phyloP scores from a whole-genome alignment of 2,329 filamentous ascomycete genomes.

The Diaporthe citri region DNA sequence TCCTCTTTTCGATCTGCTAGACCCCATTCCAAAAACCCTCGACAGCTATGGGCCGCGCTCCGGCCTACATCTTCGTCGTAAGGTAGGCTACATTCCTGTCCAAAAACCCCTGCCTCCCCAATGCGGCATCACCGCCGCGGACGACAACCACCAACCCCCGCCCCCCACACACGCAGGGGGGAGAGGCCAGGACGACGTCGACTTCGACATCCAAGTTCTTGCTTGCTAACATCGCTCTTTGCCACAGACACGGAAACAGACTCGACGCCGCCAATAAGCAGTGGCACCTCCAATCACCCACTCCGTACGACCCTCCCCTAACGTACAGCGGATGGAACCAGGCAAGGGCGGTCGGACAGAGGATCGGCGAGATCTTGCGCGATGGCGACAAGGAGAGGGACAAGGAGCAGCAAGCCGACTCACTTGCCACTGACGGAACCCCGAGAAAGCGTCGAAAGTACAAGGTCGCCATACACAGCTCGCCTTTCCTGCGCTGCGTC shows the following conservation, averaged over 20 bases:
- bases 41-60: conserved; percentile 58
- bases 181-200: background rate
- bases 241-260: conserved; percentile 84
- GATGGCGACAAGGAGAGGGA: conserved; percentile 55
- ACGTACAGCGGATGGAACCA: conserved; percentile 96
- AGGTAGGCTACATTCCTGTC: conserved; percentile 52
- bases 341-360: conserved; percentile 81
- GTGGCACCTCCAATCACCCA: conserved; percentile 93
- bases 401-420: conserved; percentile 55
- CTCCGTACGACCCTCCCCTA: conserved; percentile 94
- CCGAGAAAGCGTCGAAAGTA: conserved; percentile 66
- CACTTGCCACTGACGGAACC: conserved; percentile 42
- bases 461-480: conserved; percentile 89
- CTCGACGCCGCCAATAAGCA: conserved; percentile 94
- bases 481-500: conserved; percentile 92
- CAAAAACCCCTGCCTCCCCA: conserved; percentile 5
- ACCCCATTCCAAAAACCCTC: background rate
- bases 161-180: too few species aligned
- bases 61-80: conserved; percentile 64
- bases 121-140: background rate
- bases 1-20: background rate
- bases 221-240: background rate
- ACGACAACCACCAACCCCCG: background rate
- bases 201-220: conserved; percentile 7
- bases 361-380: conserved; percentile 81